Base-by-base conservation (phyloP, 2,329 filamentous ascomycete genomes). In the Macrophomina tecta region DNA sequence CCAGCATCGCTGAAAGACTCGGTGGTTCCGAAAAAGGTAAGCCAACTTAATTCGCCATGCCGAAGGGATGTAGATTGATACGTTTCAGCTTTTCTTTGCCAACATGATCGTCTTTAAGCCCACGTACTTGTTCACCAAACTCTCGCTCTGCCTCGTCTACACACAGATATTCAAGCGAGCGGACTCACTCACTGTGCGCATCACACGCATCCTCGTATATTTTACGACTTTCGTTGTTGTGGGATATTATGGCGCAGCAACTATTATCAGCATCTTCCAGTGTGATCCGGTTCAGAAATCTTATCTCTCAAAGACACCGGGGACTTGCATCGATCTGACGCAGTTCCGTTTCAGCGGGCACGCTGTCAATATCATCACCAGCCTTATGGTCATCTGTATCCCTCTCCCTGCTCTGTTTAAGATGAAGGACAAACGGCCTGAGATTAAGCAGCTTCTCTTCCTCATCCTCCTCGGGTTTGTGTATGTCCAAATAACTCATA, bases 361-460 rank as follows among this genome's bases (percentile, higher is more conserved):
- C 16, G 56, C 56, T n/a, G 56, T 61, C 56, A 61, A 61, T 42
- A 61, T 61, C 56, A 48, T 48, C 28, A 61, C 56, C 14, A 61
- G 56, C 56, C 23, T 61, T 30, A 61, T 61, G 56, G 56, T 61
- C 28, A 61, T 61, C 28, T 46, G 40, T 28, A 61, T 61, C 40
- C 56, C 56, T 38, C 56, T 61, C 28, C 56, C 56, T 8, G 56
- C 56, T 9, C 56, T 61, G 1, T 34, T 61, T 42, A 46, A 61
- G 40, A 61, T 61, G 56, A 61, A 61, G 12, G 56, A 61, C 40
- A 46, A 61, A 16, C 56, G 56, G 8, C 56, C 56, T 8, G 56
- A 61, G n/a, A 61, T 61, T 42, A 61, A 61, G 30, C 56, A 61
- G 42, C 56, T 61, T 2, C 56, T 61, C 40, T 46, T 61, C 16